Evolutionary conservation across 345 rosid species (phyloP).

Genomic region (Melastoma malabathricum): DNA sequence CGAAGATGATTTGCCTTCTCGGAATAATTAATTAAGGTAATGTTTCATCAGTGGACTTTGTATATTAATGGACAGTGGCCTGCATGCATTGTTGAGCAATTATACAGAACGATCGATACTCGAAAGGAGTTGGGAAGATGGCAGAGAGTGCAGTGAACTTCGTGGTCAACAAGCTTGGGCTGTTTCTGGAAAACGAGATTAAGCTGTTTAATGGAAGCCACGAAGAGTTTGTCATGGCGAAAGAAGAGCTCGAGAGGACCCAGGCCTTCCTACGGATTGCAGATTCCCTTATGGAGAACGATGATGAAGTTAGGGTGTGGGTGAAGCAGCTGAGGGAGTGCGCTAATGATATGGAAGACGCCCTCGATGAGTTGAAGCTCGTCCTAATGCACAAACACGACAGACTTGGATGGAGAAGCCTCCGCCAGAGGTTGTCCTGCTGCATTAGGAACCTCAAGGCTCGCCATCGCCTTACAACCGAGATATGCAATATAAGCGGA

Average conservation of each 20-base stretch:
- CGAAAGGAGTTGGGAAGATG: no score
- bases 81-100: no score
- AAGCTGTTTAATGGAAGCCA: background rate
- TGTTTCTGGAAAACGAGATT: no score
- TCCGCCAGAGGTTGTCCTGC: conserved; percentile 10
- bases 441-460: conserved; percentile 15
- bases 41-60: no score
- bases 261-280: conserved; percentile 16
- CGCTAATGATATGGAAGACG: conserved; percentile 22
- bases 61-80: no score
- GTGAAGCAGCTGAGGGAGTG: conserved; percentile 20
- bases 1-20: no score
- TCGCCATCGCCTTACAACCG: conserved; percentile 7
- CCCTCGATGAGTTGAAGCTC: conserved; percentile 16
- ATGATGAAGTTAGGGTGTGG: conserved; percentile 14
- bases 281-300: conserved; percentile 13
- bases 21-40: no score
- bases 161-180: no score
- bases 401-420: conserved; percentile 4
- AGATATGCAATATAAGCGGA: conserved; percentile 12
- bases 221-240: background rate
- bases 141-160: no score
- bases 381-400: conserved; percentile 9
- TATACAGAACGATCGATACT: no score
- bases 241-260: conserved; percentile 15